phyloP scores from a whole-genome alignment of 2,329 filamentous ascomycete genomes.

The Atkinsonella hypoxylon region DNA sequence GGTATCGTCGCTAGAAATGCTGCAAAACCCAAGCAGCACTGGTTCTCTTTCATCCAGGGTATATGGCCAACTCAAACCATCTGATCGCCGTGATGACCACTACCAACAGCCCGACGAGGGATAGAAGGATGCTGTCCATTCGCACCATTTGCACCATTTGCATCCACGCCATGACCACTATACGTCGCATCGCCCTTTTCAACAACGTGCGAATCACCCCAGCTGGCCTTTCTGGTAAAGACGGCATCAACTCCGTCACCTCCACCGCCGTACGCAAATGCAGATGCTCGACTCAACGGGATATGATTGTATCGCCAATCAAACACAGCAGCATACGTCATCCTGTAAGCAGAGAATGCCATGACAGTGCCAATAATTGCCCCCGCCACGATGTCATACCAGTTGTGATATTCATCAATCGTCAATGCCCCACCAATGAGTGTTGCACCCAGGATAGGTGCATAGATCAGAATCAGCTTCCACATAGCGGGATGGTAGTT shows the following conservation, averaged over 20 bases:
- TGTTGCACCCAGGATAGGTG: slow-evolving; percentile 53
- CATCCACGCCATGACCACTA: neutral
- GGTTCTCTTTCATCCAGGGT: too few relatives aligned
- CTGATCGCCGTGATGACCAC: neutral
- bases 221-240: slow-evolving; percentile 6
- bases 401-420: slow-evolving; percentile 64
- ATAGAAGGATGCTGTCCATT: neutral
- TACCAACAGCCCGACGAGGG: neutral
- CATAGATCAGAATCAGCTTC: slow-evolving; percentile 55
- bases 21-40: too few relatives aligned
- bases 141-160: neutral
- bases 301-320: slow-evolving; percentile 56
- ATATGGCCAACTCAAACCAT: neutral
- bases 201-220: slow-evolving; percentile 1
- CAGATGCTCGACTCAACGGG: slow-evolving; percentile 41
- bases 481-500: slow-evolving; percentile 64
- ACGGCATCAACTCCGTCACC: slow-evolving; percentile 4
- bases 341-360: slow-evolving; percentile 53
- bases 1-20: too few relatives aligned
- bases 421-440: slow-evolving; percentile 59
- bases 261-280: slow-evolving; percentile 5
- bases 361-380: slow-evolving; percentile 52
- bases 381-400: slow-evolving; percentile 61
- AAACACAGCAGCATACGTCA: slow-evolving; percentile 56
- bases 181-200: neutral